Percentiles rank a stretch among this genome's conserved stretches.
Conservation (phyloP, 2,329 filamentous ascomycete genomes). For the Fragosphaeria purpurea region DNA sequence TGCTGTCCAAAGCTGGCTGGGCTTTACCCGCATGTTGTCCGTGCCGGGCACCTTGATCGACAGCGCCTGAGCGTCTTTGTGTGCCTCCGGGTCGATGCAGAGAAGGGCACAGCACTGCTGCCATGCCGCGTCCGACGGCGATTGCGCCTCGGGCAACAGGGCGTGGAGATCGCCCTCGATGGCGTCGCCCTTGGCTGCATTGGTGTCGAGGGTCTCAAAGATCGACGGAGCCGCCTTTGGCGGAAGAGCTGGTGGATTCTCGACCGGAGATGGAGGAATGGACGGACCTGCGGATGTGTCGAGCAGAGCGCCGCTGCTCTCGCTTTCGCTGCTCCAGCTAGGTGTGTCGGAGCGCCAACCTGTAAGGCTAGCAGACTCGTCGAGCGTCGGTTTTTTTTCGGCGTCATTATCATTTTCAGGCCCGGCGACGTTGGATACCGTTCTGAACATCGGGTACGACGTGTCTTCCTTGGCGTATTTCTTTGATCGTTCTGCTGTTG, state of each 20-base stretch:
- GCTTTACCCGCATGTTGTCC: constrained; percentile 13
- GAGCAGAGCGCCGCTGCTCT: too few species aligned
- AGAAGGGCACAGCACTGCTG: constrained; percentile 13
- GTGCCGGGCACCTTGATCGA: constrained; percentile 14
- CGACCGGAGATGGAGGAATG: too few species aligned
- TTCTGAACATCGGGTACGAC: too few species aligned
- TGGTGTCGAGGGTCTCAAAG: constrained; percentile 14
- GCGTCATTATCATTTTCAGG: too few species aligned
- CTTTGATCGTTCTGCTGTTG: too few species aligned
- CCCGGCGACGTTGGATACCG: too few species aligned
- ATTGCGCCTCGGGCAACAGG: constrained; percentile 10
- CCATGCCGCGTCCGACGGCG: constrained; percentile 12
- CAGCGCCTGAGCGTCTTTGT: constrained; percentile 11
- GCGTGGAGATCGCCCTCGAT: constrained; percentile 16
- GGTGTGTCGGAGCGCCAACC: too few species aligned
- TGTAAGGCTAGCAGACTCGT: too few species aligned
- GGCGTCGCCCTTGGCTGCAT: constrained; percentile 12
- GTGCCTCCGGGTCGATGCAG: constrained; percentile 10
- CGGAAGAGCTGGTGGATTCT: neutral
- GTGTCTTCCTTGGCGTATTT: too few species aligned
- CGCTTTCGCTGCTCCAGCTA: too few species aligned
- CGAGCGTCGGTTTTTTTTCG: too few species aligned
- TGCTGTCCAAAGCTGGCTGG: constrained; percentile 15
- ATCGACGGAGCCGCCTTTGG: neutral
- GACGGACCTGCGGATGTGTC: too few species aligned